phyloP scores from a whole-genome alignment of 345 rosid genomes.

The Salix viminalis region DNA sequence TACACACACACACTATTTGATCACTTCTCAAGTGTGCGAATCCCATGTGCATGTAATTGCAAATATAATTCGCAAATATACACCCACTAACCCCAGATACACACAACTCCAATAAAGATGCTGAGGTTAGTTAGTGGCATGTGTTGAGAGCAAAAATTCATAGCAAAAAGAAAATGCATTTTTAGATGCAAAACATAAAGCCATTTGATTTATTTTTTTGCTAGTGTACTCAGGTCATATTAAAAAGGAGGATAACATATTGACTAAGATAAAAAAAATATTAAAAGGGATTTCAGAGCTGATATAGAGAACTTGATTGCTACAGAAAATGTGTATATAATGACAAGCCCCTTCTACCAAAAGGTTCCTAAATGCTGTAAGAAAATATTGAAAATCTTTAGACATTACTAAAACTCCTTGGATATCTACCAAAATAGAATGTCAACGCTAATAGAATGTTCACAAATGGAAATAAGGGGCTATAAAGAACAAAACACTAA shows the following conservation, averaged over 20 bases:
- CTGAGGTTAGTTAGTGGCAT: not conserved
- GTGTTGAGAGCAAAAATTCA: not conserved
- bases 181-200: not conserved
- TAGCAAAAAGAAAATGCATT: not conserved
- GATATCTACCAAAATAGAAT: no score
- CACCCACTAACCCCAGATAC: not conserved
- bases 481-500: not conserved
- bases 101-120: not conserved
- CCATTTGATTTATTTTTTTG: no score
- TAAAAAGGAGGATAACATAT: no score
- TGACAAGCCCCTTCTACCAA: not conserved
- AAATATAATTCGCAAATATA: not conserved
- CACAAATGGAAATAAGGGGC: not conserved
- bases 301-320: not conserved
- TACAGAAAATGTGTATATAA: not conserved
- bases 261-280: not conserved
- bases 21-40: not conserved
- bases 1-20: no score
- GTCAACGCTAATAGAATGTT: no score
- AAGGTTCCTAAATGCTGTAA: not conserved
- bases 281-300: not conserved
- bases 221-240: no score
- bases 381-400: not conserved
- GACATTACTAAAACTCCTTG: not conserved
- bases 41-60: not conserved